Base-by-base conservation (phyloP, 1,284 basidiomycete species). In the Puccinia coronata region DNA sequence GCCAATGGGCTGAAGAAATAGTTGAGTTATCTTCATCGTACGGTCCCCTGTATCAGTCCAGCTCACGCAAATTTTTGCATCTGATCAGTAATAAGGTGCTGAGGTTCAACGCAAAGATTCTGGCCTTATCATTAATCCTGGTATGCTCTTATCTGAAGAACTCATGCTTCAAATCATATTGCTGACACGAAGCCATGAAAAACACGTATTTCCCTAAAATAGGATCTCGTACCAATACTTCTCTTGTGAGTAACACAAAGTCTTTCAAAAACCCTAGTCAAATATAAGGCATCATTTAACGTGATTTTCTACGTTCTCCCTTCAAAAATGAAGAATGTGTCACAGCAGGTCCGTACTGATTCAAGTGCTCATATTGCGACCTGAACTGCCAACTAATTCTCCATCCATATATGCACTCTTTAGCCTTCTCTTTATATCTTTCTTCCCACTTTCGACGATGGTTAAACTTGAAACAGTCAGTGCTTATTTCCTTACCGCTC, bases 391-490 rank as follows among this genome's bases (percentile, higher is more conserved):
- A 0, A 39, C 36, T 63, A 12, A 63, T 41, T 65, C 20, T 65
- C 36, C 2, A 23, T 41, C 31, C 20, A n/a, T 11, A 18, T 14
- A 43, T 67, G 23, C 18, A 39, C 20, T 63, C 23, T 67, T 47
- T 28, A 67, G 63, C n/a, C 63, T 67, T 41, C 63, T 67, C 28
- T 67, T 47, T 41, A 67, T 67, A n/a, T 67, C 63, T 16, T 67
- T 67, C 47, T 47, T 67, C 41, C 63, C 63, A n/a, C 63, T 67
- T 43, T 43, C 41, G n/a, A 67, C 63, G 11, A 67, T 67, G 63
- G 63, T 67, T 14, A 67, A 67, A 28, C 63, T 67, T 67, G 63
- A 67, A 67, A 67, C 63, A 28, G 63, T 47, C 20, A 67, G 63
- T 47, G n/a, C 5, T 63, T 39, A 16, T 61, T 14, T 59, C 11